phyloP scores from a whole-genome alignment of 2,329 filamentous ascomycete genomes.

The Tolypocladium cylindrosporum region DNA sequence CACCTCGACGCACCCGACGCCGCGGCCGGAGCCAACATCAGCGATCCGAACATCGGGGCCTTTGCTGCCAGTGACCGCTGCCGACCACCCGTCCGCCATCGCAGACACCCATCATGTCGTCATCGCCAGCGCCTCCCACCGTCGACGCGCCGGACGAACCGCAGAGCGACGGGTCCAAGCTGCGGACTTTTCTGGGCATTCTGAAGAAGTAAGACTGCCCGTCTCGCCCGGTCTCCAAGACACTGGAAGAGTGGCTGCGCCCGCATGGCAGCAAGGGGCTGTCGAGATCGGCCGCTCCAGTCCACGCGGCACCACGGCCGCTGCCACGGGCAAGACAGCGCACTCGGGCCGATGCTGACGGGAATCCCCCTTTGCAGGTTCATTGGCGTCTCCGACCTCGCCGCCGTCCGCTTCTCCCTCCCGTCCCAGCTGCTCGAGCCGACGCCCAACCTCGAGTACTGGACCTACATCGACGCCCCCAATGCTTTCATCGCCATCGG shows the following conservation, averaged over 20 bases:
- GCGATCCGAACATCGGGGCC: neutral
- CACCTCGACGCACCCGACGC: neutral
- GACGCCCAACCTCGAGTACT: slow-evolving; percentile 95
- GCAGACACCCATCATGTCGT: slow-evolving; percentile 21
- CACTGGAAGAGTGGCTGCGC: neutral
- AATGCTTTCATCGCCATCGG: slow-evolving; percentile 79
- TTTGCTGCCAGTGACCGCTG: neutral
- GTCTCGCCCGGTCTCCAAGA: slow-evolving; percentile 16
- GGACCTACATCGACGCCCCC: slow-evolving; percentile 94
- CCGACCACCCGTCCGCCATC: neutral
- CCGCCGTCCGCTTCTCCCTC: slow-evolving; percentile 88
- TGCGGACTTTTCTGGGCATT: slow-evolving; percentile 81
- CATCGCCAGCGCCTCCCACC: slow-evolving; percentile 21
- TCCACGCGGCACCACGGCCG: neutral
- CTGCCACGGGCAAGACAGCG: neutral
- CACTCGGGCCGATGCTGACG: slow-evolving; percentile 2
- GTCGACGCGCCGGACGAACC: slow-evolving; percentile 30
- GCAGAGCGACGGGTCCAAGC: slow-evolving; percentile 73
- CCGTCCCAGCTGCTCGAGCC: slow-evolving; percentile 93
- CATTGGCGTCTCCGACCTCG: slow-evolving; percentile 91
- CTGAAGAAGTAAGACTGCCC: slow-evolving; percentile 61
- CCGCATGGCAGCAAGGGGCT: neutral
- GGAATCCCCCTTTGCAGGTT: slow-evolving; percentile 48
- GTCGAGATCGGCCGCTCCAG: neutral
- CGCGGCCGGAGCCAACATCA: neutral